phyloP scores from a whole-genome alignment of 2,329 filamentous ascomycete genomes.

The Pseudogymnoascus sp. region DNA sequence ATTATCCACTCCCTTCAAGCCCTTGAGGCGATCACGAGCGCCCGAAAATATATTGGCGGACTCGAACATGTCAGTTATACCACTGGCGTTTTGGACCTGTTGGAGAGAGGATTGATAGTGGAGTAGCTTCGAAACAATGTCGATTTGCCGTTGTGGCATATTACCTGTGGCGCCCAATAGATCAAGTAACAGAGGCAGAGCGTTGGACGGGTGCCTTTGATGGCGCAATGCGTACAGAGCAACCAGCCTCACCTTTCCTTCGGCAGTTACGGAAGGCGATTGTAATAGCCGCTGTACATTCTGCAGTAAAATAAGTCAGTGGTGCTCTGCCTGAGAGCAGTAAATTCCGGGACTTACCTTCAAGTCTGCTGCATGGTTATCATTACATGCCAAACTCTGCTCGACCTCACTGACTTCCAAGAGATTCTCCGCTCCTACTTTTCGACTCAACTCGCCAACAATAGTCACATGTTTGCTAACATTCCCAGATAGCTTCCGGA shows the following conservation, averaged over 20 bases:
- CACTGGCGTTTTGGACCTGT: slow-evolving; percentile 64
- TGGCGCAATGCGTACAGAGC: slow-evolving; percentile 94
- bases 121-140: slow-evolving; percentile 74
- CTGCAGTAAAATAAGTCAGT: slow-evolving; percentile 35
- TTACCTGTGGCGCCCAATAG: slow-evolving; percentile 79
- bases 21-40: slow-evolving; percentile 82
- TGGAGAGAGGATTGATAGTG: slow-evolving; percentile 84
- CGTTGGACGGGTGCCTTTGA: slow-evolving; percentile 76
- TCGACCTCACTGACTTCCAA: slow-evolving; percentile 97
- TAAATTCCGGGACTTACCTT: slow-evolving; percentile 53
- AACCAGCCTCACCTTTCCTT: slow-evolving; percentile 83
- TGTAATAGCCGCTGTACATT: slow-evolving; percentile 82
- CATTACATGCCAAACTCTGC: slow-evolving; percentile 93
- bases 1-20: slow-evolving; percentile 94
- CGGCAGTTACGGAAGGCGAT: slow-evolving; percentile 65
- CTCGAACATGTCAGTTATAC: slow-evolving; percentile 88
- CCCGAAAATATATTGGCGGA: slow-evolving; percentile 85
- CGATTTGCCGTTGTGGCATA: slow-evolving; percentile 67
- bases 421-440: slow-evolving; percentile 77
- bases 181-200: slow-evolving; percentile 78
- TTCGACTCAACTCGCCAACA: slow-evolving; percentile 84
- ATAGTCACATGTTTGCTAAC: slow-evolving; percentile 98
- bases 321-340: background rate
- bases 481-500: slow-evolving; percentile 92
- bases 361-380: slow-evolving; percentile 87